Evolutionary conservation across 1,139 yeast genomes (phyloP).

Genomic region (Kluyveromyces sp.): DNA sequence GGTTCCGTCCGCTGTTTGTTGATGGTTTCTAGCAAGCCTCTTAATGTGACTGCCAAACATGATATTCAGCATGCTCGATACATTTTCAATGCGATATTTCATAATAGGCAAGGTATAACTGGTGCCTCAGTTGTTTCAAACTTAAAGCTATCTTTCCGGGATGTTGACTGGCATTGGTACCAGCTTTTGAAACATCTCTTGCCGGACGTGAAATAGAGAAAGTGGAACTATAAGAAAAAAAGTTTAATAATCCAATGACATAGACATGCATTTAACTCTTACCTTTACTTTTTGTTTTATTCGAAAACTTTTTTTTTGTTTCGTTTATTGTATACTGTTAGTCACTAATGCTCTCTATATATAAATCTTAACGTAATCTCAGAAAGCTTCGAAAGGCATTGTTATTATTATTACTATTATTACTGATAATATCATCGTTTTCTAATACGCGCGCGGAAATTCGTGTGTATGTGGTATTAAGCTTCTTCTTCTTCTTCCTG

Average conservation of each 20-base stretch:
- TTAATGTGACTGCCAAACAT: not conserved
- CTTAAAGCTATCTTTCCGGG: constrained; percentile 61
- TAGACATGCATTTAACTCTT: too few species aligned
- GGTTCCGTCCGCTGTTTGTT: not conserved
- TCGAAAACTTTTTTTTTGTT: too few species aligned
- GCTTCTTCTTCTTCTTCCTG: not conserved
- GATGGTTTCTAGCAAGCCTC: constrained; percentile 50
- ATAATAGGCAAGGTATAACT: constrained; percentile 62
- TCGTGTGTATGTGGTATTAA: too few species aligned
- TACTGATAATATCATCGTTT: not conserved
- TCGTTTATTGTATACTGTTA: too few species aligned
- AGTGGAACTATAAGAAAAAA: not conserved
- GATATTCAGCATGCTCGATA: constrained; percentile 36
- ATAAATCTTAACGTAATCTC: too few species aligned
- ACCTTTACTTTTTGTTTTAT: too few species aligned
- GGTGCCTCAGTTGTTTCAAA: constrained; percentile 70
- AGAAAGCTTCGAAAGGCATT: too few species aligned
- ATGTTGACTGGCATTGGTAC: constrained; percentile 65
- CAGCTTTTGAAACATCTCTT: constrained; percentile 13
- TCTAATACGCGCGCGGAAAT: not conserved
- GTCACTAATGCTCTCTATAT: too few species aligned
- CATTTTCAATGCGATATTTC: constrained; percentile 48
- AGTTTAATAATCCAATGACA: too few species aligned
- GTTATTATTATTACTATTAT: too few species aligned
- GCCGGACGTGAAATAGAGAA: not conserved